Base-by-base conservation (phyloP, 805 yeast genomes). In the Candida xiaguanensis region DNA sequence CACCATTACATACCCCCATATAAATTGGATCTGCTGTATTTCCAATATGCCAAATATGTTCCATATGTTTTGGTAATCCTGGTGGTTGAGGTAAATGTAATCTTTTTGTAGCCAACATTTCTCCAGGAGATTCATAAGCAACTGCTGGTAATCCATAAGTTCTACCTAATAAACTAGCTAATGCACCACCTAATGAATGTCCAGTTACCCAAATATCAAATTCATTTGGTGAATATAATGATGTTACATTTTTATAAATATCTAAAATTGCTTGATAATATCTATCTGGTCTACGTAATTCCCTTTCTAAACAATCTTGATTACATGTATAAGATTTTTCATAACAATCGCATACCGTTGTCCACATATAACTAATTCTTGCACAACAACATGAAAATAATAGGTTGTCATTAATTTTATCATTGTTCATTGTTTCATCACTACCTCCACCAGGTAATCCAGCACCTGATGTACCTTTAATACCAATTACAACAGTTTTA, bases 371-470 rank as follows among this genome's bases (percentile, higher is more conserved):
- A 27, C 93, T 78, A 1, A 91, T 83, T 27, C 97, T 73, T 0
- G 96, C 98, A 64, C 99, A 93, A 59, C 99, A 93, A 59, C 99
- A 93, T 8, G 95, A 85, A 57, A 93, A 93, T 25, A 93, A 63
- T 41, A 91, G 55, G 53, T 93, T 93, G 58, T 93, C 98, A 57
- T 91, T 93, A 20, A 73, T 60, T 58, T 86, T 88, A 57, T 93
- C 99, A 43, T 78, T 80, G 0, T 72, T 77, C 0, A 85, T 82
- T 0, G 98, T 91, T 36, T 84, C 96, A 1, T 67, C 70, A 17
- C 56, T 50, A 8, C 72, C 73, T 51, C 77, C 58, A 3, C 72
- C 72, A 1, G 76, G 73, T 4, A 73, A 56, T 4, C 77, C 75
- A 0, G 89, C 85, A 0, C 97, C 95, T 36, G 90, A 78, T 1